A percentile compares a stretch with the other conserved stretches of the same genome.
Conservation (phyloP, 441 rosid genomes). For the Croton laevigatus region DNA sequence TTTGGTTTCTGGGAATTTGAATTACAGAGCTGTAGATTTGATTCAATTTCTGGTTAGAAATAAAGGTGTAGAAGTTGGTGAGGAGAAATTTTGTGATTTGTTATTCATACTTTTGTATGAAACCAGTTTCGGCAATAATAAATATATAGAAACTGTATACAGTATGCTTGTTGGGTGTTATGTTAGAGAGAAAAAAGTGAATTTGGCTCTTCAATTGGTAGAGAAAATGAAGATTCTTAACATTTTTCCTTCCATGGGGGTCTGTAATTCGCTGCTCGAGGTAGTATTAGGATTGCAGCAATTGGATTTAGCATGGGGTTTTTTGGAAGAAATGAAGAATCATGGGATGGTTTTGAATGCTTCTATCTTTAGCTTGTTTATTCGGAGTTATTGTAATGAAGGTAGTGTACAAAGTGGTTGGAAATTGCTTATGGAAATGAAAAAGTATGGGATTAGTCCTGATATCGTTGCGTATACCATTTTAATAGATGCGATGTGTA, state of each 20-base stretch:
- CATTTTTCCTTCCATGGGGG: slow-evolving; percentile 10
- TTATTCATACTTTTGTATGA: not conserved
- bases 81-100: slow-evolving; percentile 13
- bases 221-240: not conserved
- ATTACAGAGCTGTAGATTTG: slow-evolving; percentile 5
- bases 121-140: not conserved
- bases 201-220: slow-evolving; percentile 3
- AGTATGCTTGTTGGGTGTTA: slow-evolving; percentile 15
- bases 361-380: slow-evolving; percentile 3
- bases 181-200: slow-evolving; percentile 9
- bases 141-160: slow-evolving; percentile 8
- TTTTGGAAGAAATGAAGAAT: slow-evolving; percentile 8
- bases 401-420: slow-evolving; percentile 12
- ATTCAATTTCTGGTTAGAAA: not conserved
- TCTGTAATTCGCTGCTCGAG: slow-evolving; percentile 12
- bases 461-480: slow-evolving; percentile 11
- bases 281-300: not conserved
- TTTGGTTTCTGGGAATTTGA: slow-evolving; percentile 9
- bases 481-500: slow-evolving; percentile 7
- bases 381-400: not conserved
- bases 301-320: slow-evolving; percentile 6
- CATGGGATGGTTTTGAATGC: slow-evolving; percentile 5
- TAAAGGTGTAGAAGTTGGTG: not conserved
- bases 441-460: slow-evolving; percentile 1
- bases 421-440: slow-evolving; percentile 12